Percentiles rank a stretch among this genome's conserved stretches.
These are phyloP conservation scores for Tillandsia leiboldiana DNA, from an alignment of 176 grass and related monocot genomes.

Conservation along the genomic window DNA sequence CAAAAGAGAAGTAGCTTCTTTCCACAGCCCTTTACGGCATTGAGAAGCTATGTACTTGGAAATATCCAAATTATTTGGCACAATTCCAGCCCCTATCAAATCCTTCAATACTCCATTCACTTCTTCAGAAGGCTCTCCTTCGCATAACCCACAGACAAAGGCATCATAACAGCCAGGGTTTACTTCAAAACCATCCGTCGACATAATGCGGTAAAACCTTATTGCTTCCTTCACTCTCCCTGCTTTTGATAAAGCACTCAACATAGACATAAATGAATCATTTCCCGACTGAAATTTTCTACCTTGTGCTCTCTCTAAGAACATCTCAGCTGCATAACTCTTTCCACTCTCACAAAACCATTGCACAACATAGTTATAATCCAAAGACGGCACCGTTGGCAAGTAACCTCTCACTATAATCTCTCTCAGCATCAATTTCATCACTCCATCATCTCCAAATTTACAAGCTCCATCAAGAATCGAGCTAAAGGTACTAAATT, in stretches of 20 bases:
- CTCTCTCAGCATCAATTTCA: constrained; percentile 3
- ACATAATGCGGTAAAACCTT: constrained; percentile 6
- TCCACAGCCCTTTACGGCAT: not conserved
- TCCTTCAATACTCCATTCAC: constrained; percentile 7
- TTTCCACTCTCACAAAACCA: constrained; percentile 11
- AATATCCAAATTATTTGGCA: constrained; percentile 9
- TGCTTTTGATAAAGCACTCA: constrained; percentile 1
- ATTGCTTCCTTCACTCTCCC: constrained; percentile 5
- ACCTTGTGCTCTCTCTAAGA: constrained; percentile 14
- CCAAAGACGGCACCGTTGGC: constrained; percentile 1
- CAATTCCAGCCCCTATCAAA: constrained; percentile 9
- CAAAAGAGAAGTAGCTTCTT: constrained; percentile 13
- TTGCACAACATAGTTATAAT: constrained; percentile 8
- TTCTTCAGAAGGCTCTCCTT: constrained; percentile 12
- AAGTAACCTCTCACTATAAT: constrained; percentile 3
- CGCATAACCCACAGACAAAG: constrained; percentile 18
- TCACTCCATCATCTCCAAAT: not conserved
- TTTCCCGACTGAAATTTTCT: not conserved
- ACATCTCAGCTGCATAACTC: constrained; percentile 21
- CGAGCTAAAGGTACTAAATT: constrained; percentile 7
- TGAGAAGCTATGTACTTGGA: constrained; percentile 16
- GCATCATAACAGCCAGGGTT: constrained; percentile 11
- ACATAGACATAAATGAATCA: not conserved
- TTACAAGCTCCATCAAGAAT: constrained; percentile 19
- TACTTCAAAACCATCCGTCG: constrained; percentile 4